phyloP scores from a whole-genome alignment of 2,329 filamentous ascomycete genomes.

The Paecilomyces sp. region DNA sequence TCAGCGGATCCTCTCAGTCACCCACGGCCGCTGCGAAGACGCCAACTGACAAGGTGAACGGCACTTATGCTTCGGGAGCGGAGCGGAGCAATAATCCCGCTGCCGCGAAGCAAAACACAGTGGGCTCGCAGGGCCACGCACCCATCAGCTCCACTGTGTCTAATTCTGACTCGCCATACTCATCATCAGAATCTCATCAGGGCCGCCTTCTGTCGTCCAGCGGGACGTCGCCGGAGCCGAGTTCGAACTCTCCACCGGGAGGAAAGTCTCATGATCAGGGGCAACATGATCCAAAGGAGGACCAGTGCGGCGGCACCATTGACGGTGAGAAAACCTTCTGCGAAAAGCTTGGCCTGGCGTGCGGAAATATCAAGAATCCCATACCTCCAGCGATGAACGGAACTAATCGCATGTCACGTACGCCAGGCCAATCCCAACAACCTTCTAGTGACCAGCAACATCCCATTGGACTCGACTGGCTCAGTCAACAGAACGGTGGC shows the following conservation, averaged over 20 bases:
- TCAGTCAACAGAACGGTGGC: conserved; percentile 72
- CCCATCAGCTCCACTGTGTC: conserved; percentile 27
- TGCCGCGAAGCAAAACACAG: conserved; percentile 13
- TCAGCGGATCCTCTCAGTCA: conserved; percentile 2
- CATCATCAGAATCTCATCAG: conserved; percentile 42
- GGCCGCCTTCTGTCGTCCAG: conserved; percentile 38
- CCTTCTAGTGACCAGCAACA: conserved; percentile 5
- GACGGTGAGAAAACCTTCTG: conserved; percentile 41
- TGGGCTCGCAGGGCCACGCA: conserved; percentile 12
- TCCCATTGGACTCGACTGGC: conserved; percentile 51
- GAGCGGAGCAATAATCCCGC: conserved; percentile 9
- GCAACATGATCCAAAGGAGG: conserved; percentile 13
- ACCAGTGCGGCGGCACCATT: conserved; percentile 22
- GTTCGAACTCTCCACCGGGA: conserved; percentile 32
- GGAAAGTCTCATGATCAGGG: conserved; percentile 26
- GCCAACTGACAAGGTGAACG: not conserved
- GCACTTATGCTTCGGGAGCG: not conserved
- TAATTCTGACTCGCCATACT: conserved; percentile 40
- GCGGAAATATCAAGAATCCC: conserved; percentile 39
- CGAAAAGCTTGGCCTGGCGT: conserved; percentile 37
- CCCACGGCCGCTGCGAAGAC: not conserved
- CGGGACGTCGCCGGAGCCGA: conserved; percentile 44
- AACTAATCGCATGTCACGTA: conserved; percentile 22
- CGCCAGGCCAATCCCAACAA: conserved; percentile 14
- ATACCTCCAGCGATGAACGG: conserved; percentile 31